phyloP scores from a whole-genome alignment of 768 basidiomycete genomes.

The Podaxis sp. region DNA sequence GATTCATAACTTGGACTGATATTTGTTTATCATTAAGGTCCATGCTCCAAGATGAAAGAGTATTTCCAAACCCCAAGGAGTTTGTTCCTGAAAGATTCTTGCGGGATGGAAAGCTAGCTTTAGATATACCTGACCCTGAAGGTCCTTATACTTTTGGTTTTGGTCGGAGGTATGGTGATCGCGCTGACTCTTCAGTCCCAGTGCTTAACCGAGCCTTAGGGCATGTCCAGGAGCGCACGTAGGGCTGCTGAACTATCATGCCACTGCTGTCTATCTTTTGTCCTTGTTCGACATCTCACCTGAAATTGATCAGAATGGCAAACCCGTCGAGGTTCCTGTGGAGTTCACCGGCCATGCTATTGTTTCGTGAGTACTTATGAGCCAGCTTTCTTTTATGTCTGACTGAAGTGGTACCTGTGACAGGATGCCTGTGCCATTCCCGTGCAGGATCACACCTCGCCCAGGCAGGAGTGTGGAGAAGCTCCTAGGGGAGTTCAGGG shows the following conservation, averaged over 20 bases:
- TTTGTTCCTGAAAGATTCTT: constrained; percentile 10
- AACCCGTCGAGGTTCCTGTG: background rate
- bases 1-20: background rate
- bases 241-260: constrained; percentile 12
- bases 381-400: background rate
- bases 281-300: constrained; percentile 8
- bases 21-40: background rate
- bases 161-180: constrained; percentile 3
- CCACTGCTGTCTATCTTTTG: constrained; percentile 16
- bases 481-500: background rate
- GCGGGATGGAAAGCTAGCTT: constrained; percentile 3
- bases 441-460: background rate
- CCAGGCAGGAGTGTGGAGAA: background rate
- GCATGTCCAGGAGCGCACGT: constrained; percentile 20
- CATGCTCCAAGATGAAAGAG: constrained; percentile 4
- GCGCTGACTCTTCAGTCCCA: background rate
- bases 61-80: constrained; percentile 2
- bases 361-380: background rate
- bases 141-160: constrained; percentile 4
- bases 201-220: background rate
- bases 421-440: background rate
- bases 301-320: background rate
- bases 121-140: background rate
- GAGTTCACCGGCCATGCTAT: background rate
- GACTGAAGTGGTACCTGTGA: background rate